Base-by-base conservation (phyloP, 1,284 basidiomycete species). In the Fomitopsis palustris region DNA sequence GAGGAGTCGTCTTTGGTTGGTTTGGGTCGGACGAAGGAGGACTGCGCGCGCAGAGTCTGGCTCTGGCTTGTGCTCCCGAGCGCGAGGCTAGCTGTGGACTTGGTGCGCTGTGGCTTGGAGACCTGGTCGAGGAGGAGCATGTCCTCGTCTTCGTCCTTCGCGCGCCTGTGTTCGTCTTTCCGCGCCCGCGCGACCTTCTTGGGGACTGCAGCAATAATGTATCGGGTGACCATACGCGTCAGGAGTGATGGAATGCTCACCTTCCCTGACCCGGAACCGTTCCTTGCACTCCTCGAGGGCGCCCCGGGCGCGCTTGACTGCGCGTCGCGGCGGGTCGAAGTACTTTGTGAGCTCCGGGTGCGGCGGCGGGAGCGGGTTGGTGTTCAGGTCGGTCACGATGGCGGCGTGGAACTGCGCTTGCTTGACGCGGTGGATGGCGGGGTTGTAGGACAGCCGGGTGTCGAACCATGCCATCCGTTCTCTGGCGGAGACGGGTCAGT, bases 361-460 rank as follows among this genome's bases (percentile, higher is more conserved):
- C 0, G 94, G 93, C 0, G 90, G 90, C 0, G 91, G 89, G 1
- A 97, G 78, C 0, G 93, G 92, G 57, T 92, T 79, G 2, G 77
- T 78, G n/a, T 80, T 75, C 9, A 95, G 77, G 67, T 96, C 90
- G 1, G 84, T 75, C 7, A 90, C 87, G 12, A 93, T 79, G 0
- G 93, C 92, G 55, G 87, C 86, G 68, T 96, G 94, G 71, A 95
- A 92, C 64, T 96, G 86, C 3, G 95, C 95, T 75, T 97, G 93
- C 70, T 96, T 96, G 57, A 88, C 83, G 39, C 95, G 88, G 69
- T 98, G 96, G 31, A 97, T 82, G 5, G 92, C 86, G 0, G 96
- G 95, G 67, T 96, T 97, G 74, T 86, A 96, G 0, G 92, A 92
- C 2, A 87, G 75, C 1, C 81, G 76, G 0, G 90, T 83, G 61